Evolutionary conservation across 2,329 filamentous ascomycete species (phyloP).

Genomic region (Aureobasidium musti): DNA sequence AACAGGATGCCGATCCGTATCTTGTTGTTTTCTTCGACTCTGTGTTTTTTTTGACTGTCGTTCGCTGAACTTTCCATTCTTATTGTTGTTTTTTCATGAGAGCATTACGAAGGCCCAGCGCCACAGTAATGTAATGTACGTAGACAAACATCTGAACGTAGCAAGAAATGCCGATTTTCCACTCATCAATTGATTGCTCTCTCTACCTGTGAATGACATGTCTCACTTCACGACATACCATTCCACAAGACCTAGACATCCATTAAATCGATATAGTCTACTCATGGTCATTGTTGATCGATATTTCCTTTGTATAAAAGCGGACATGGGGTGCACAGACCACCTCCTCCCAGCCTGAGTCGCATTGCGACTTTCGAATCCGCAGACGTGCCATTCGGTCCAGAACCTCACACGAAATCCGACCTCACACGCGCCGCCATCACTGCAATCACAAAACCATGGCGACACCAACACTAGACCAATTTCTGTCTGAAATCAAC

Average conservation of each 20-base stretch:
- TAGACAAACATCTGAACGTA: slow-evolving; percentile 12
- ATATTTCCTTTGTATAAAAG: background rate
- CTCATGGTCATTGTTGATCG: slow-evolving; percentile 12
- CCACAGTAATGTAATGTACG: slow-evolving; percentile 29
- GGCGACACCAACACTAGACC: slow-evolving; percentile 60
- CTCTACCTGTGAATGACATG: background rate
- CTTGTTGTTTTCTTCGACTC: slow-evolving; percentile 2
- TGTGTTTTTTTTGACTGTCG: background rate
- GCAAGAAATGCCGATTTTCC: slow-evolving; percentile 7
- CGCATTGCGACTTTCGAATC: slow-evolving; percentile 18
- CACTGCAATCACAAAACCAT: background rate
- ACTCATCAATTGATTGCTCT: background rate
- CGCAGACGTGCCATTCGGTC: background rate
- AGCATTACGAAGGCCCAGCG: slow-evolving; percentile 25
- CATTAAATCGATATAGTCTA: background rate
- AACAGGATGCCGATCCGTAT: background rate
- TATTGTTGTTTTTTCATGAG: slow-evolving; percentile 15
- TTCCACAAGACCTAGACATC: too few species aligned
- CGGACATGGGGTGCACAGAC: slow-evolving; percentile 9
- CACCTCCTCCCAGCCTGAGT: background rate
- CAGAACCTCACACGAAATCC: background rate
- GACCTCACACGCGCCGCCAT: background rate
- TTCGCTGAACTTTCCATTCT: background rate
- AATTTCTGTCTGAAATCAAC: slow-evolving; percentile 68
- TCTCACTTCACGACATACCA: background rate